Evolutionary conservation across 75 land plant genomes (phyloP).

Genomic region (Picea glauca): DNA sequence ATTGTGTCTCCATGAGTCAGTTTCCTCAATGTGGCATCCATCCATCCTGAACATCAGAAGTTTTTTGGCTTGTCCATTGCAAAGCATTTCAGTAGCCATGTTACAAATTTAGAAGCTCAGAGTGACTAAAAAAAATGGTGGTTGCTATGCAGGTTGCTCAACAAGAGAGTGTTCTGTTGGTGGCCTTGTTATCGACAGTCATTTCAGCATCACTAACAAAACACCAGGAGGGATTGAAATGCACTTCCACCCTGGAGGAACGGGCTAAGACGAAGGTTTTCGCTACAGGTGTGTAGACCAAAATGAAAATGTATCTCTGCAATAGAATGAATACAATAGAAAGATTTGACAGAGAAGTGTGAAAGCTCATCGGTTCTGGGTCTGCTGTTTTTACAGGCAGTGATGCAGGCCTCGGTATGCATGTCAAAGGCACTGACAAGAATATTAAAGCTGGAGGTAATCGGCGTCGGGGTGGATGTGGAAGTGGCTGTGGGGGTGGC

Average conservation of each 20-base stretch:
- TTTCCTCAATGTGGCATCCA: neutral
- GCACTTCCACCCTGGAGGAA: neutral
- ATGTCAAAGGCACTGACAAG: neutral
- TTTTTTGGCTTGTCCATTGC: neutral
- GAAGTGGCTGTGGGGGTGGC: neutral
- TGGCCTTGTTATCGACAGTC: neutral
- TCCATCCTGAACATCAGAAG: neutral
- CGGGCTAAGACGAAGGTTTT: neutral
- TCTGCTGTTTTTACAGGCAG: neutral
- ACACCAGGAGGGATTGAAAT: neutral
- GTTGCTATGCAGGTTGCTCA: constrained; percentile 2
- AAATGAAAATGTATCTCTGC: neutral
- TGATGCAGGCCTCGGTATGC: neutral
- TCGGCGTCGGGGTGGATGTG: neutral
- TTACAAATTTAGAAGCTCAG: neutral
- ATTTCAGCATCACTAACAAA: constrained; percentile 4
- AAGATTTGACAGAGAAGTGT: neutral
- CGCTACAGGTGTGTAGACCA: neutral
- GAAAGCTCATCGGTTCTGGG: neutral
- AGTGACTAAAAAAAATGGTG: neutral
- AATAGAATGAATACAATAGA: neutral
- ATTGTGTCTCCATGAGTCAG: neutral
- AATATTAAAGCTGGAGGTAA: neutral
- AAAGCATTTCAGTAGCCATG: neutral
- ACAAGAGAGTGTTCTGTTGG: constrained; percentile 8